Conservation (phyloP, 2,329 filamentous ascomycete species). For the Ustulina deusta region DNA sequence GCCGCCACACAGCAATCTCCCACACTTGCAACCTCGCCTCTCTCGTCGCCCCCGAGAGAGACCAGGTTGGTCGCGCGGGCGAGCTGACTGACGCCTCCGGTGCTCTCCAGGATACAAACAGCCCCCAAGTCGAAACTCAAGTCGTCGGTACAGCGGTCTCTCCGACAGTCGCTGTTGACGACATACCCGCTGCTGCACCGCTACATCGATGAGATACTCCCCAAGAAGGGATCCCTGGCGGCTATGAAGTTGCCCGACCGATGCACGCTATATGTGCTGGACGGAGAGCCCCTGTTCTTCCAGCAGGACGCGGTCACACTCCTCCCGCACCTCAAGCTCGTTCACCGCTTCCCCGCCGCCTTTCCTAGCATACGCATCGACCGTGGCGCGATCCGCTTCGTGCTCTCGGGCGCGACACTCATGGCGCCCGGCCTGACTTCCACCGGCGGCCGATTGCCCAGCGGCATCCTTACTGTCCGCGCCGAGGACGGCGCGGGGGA, state of each 20-base stretch:
- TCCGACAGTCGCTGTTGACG: conserved; percentile 84
- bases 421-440: conserved; percentile 96
- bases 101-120: conserved; percentile 71
- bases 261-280: conserved; percentile 87
- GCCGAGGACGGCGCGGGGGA: conserved; percentile 51
- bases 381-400: conserved; percentile 95
- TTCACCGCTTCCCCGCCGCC: conserved; percentile 88
- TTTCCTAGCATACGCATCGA: conserved; percentile 92
- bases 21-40: conserved; percentile 25
- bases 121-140: conserved; percentile 96
- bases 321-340: conserved; percentile 87
- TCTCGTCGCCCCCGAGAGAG: background rate
- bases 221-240: conserved; percentile 92
- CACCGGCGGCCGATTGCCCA: conserved; percentile 82
- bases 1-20: background rate
- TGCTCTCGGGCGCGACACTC: conserved; percentile 89
- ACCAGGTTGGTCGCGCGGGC: background rate
- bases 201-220: conserved; percentile 92
- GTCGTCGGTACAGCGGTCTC: conserved; percentile 89
- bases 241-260: conserved; percentile 94
- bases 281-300: conserved; percentile 86
- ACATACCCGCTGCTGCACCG: conserved; percentile 88
- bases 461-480: conserved; percentile 34
- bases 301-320: conserved; percentile 82
- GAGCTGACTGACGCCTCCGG: conserved; percentile 1